phyloP scores from a whole-genome alignment of 352 stramenopile genomes.

The Elongisporangium senticosum region DNA sequence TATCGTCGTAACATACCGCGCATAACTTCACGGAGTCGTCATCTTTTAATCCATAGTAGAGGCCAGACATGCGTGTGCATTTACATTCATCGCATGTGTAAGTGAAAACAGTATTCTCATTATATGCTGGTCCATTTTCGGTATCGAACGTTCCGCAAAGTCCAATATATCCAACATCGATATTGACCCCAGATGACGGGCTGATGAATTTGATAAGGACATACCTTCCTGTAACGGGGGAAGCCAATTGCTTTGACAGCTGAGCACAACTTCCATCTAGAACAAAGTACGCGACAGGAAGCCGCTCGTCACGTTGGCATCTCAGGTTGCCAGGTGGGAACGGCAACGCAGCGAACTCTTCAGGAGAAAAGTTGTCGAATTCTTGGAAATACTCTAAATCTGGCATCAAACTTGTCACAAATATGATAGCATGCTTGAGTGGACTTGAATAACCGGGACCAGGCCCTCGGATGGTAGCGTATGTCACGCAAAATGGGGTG shows the following conservation, averaged over 20 bases:
- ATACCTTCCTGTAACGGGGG: slow-evolving; percentile 65
- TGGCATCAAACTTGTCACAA: slow-evolving; percentile 59
- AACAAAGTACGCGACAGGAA: slow-evolving; percentile 74
- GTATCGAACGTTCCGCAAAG: slow-evolving; percentile 76
- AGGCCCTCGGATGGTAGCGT: slow-evolving; percentile 63
- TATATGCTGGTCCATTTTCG: slow-evolving; percentile 81
- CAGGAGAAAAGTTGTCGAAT: slow-evolving; percentile 63
- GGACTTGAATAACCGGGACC: slow-evolving; percentile 78
- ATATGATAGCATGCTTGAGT: slow-evolving; percentile 52
- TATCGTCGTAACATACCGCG: slow-evolving; percentile 72
- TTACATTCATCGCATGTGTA: slow-evolving; percentile 70
- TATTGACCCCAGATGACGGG: slow-evolving; percentile 63
- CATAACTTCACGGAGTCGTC: slow-evolving; percentile 61
- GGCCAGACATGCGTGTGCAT: slow-evolving; percentile 21
- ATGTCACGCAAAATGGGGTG: slow-evolving; percentile 76
- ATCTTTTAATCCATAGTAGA: slow-evolving; percentile 61
- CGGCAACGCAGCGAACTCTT: slow-evolving; percentile 74
- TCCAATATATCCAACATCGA: slow-evolving; percentile 78
- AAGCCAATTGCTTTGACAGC: slow-evolving; percentile 69
- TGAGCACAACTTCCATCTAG: slow-evolving; percentile 73
- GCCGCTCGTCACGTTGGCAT: slow-evolving; percentile 47
- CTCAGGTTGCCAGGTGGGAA: slow-evolving; percentile 46
- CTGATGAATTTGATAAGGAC: slow-evolving; percentile 76
- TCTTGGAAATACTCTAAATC: slow-evolving; percentile 42
- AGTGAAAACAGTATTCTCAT: slow-evolving; percentile 24